Base-by-base conservation (phyloP, 129 eudicot species). In the Chrysanthemum lavandulifolium region DNA sequence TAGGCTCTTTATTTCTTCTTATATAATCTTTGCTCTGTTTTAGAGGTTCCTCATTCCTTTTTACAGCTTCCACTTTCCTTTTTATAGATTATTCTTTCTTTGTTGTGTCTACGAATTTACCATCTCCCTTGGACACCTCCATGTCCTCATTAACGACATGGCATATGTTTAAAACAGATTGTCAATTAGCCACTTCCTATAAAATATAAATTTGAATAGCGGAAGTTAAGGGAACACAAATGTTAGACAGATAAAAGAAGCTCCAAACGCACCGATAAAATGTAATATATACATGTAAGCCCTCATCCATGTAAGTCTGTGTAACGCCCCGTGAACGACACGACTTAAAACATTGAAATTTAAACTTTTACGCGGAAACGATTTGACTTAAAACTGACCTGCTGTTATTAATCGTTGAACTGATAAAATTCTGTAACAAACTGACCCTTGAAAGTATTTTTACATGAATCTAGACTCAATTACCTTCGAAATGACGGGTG, bases 141-240 rank as follows among this genome's bases (percentile, higher is more conserved):
- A 81, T 61, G 60, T 81, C 81, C 65, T 81, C 77, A 47, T 54
- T 40, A 40, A 40, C 76, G 72, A 73, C 82, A 88, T 83, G 69
- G 14, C 78, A 80, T 6, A 19, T 29, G 47, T 67, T 61, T 9
- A 31, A 19, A 84, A 57, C 47, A 12, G 16, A 65, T 49, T 29
- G 71, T 50, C 19, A 18, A 68, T 40, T 65, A 33, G 43, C 76
- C 33, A 29, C 36, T 23, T 61, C 16, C 9, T 21, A 53, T 33
- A 61, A 13, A 14, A 4, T 29, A 6, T 29, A 6, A 68, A 13
- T 55, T 47, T 13, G 65, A 56, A 56, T 11, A 15, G 14, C 4
- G 27, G 29, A 13, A 0, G 27, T 19, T 29, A 65, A 31, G 27
- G 10, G 4, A 78, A 71, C 52, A 62, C 45, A 27, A 31, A 12